Evolutionary conservation across 2,329 filamentous ascomycete species (phyloP), one percentile per base, ranked within the genome.

Genomic region (Cladophialophora carrionii): DNA sequence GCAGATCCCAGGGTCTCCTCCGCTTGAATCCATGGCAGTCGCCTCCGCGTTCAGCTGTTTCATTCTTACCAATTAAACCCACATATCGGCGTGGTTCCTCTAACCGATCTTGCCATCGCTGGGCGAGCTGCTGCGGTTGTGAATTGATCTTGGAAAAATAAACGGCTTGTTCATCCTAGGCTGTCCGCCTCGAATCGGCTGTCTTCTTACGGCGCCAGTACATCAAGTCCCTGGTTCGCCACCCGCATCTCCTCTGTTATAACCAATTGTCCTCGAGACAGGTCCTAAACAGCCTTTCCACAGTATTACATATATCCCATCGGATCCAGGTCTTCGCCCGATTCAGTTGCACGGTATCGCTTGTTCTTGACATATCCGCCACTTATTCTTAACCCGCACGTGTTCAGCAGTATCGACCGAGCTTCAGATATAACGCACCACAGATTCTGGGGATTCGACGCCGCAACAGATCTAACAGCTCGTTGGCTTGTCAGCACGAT

Each of bases 51-150:
- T 46, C 37, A 20, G 29, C 26, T 26, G 46, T 58, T 41, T 58
- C 41, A 29, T 26, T 51, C 49, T 58, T 29, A 46, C 17, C 56
- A 49, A 34, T 29, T 43, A 37, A 49, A 46, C 29, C 56, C 56
- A 58, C 56, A n/a, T 49, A 20, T 26, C 48, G 24, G 48, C 48
- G 24, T 51, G 6, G 32, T 20, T 57, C 29, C 34, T 43, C 54
- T 22, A 57, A 32, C 54, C 54, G 32, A 41, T 57, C 54, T 46
- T 32, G 54, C 54, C 54, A 46, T 29, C 52, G n/a, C 29, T 54
- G 52, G 10, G 8, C 3, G 52, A 34, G 52, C 52, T 29, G 22
- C 17, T 34, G 20, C 24, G 24, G 24, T 32, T 32, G 51, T 32
- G 26, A 29, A n/a, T 34, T n/a, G 24, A 34, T 32, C 17, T 32